Base-by-base conservation (phyloP, 805 yeast species). In the Ogataea pini region DNA sequence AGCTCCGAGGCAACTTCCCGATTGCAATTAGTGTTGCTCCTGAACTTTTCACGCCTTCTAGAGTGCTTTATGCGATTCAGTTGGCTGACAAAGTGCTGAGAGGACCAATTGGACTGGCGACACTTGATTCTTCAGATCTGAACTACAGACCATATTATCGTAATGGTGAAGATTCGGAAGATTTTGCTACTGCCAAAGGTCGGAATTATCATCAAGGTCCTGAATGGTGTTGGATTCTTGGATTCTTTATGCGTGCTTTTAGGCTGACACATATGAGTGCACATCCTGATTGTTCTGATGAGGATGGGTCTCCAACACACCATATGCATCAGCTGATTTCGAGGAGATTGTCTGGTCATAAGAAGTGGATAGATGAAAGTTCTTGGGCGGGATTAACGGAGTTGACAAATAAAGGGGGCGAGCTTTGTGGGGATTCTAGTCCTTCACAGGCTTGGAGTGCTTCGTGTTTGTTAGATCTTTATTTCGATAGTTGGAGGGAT, bases 151-250 rank as follows among this genome's bases (percentile, higher is more conserved):
- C 99, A 1, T 80, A 88, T 69, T 92, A 92, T 67, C 73, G 73
- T 61, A 94, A 92, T 64, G 71, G 89, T 41, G 85, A 79, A 34
- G 98, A 92, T 60, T 80, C 79, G 45, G 80, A 77, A 4, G 96
- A 92, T 66, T 94, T 90, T 75, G 89, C 95, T 0, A 90, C 97
- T 0, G 77, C 97, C 2, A 89, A 90, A 68, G 99, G 99, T 25
- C 79, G 98, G 60, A 94, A 94, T 69, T 92, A 92, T 65, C 99
- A 92, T 67, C 98, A 92, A 70, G 99, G 99, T 1, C 99, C 99
- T 2, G 99, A 94, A 64, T 92, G 99, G 99, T 86, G 88, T 28
- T 92, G 97, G 97, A 79, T 83, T 49, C 75, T 77, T 20, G 99
- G 99, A 2, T 90, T 82, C 66, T 92, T 89, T 63, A 69, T 94